These are phyloP conservation scores for Beauveria asiatica DNA, from an alignment of 2,329 filamentous ascomycete genomes.

Conservation along the genomic window DNA sequence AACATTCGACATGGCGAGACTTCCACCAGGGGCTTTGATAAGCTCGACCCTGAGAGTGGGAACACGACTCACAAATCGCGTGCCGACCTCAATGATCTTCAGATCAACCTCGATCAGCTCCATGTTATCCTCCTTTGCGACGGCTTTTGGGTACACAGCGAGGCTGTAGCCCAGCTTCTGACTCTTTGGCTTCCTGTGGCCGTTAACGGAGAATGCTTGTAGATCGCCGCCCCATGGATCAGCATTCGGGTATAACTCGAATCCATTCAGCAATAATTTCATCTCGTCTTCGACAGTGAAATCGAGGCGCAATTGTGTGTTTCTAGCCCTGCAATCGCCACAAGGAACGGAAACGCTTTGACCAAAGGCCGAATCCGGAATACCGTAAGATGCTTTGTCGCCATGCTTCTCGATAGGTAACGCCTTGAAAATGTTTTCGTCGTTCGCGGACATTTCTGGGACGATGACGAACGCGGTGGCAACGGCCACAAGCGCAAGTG, in stretches of 20 bases:
- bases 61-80: slow-evolving; percentile 44
- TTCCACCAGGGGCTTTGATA: slow-evolving; percentile 47
- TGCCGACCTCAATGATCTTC: slow-evolving; percentile 51
- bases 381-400: slow-evolving; percentile 22
- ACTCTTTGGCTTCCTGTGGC: slow-evolving; percentile 26
- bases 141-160: slow-evolving; percentile 32
- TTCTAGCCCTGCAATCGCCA: slow-evolving; percentile 40
- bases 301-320: slow-evolving; percentile 42
- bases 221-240: slow-evolving; percentile 37
- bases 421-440: slow-evolving; percentile 34
- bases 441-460: slow-evolving; percentile 36
- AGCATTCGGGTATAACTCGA: slow-evolving; percentile 49
- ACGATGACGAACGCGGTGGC: slow-evolving; percentile 45
- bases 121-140: slow-evolving; percentile 42
- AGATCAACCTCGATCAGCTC: slow-evolving; percentile 47
- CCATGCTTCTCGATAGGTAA: slow-evolving; percentile 26
- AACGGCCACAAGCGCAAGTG: slow-evolving; percentile 25
- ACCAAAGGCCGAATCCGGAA: slow-evolving; percentile 24
- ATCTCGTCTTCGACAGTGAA: slow-evolving; percentile 43
- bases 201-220: slow-evolving; percentile 36
- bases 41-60: slow-evolving; percentile 51
- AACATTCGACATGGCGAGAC: slow-evolving; percentile 46
- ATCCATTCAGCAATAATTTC: slow-evolving; percentile 49
- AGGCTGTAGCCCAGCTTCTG: slow-evolving; percentile 43
- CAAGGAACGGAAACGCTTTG: slow-evolving; percentile 44